These are phyloP conservation scores for Ambrosia trifida DNA, from an alignment of 129 eudicot genomes.

Conservation along the genomic window DNA sequence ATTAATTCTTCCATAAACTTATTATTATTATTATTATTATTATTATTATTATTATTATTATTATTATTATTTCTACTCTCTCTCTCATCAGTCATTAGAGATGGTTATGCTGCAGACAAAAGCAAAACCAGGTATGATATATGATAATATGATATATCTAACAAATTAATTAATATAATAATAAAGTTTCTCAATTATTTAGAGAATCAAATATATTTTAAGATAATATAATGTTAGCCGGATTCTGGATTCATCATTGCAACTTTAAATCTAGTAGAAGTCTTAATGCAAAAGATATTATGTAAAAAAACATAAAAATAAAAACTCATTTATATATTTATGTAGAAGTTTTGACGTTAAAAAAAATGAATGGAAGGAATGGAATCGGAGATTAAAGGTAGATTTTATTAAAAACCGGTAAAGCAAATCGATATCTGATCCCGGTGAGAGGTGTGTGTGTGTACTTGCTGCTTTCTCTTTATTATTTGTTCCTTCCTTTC, in stretches of 20 bases:
- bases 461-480: conserved; percentile 38
- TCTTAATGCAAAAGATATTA: background rate
- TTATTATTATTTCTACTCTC: background rate
- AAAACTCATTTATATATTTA: no score
- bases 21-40: conserved; percentile 22
- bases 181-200: conserved; percentile 10
- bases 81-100: conserved; percentile 27
- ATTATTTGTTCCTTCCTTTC: conserved; percentile 23
- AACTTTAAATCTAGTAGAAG: conserved; percentile 22
- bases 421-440: conserved; percentile 44
- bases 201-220: conserved; percentile 7
- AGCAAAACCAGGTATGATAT: conserved; percentile 21
- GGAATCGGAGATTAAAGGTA: conserved; percentile 29
- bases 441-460: conserved; percentile 31
- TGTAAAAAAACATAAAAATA: conserved; percentile 2
- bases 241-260: conserved; percentile 8
- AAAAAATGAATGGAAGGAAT: conserved; percentile 3
- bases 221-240: no score
- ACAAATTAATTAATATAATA: background rate
- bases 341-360: no score
- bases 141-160: no score
- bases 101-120: conserved; percentile 37
- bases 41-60: background rate
- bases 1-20: background rate
- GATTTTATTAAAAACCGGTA: conserved; percentile 37